phyloP scores from a whole-genome alignment of 2,329 filamentous ascomycete species.

The Arthrobotrys sinensis region DNA sequence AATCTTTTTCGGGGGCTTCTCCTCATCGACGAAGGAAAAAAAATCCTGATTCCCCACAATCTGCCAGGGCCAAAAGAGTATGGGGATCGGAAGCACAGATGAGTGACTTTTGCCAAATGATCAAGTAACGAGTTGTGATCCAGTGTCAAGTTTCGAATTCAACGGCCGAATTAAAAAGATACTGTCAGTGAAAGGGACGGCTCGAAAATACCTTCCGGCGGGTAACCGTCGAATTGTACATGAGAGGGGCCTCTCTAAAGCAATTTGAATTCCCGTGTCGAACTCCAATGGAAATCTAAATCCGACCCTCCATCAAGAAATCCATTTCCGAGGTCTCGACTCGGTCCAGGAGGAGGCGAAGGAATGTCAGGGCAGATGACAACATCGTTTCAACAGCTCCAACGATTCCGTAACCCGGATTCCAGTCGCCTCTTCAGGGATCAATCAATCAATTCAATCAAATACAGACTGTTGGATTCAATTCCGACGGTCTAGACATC shows the following conservation, averaged over 20 bases:
- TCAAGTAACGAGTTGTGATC: slow-evolving; percentile 24
- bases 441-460: slow-evolving; percentile 19
- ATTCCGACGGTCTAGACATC: slow-evolving; percentile 7
- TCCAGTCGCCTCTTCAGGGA: slow-evolving; percentile 31
- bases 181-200: slow-evolving; percentile 17
- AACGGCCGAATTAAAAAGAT: slow-evolving; percentile 27
- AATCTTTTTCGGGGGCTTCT: slow-evolving; percentile 41
- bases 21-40: slow-evolving; percentile 27
- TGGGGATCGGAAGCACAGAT: slow-evolving; percentile 34
- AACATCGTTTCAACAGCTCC: slow-evolving; percentile 49
- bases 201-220: slow-evolving; percentile 52
- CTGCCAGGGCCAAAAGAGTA: slow-evolving; percentile 37
- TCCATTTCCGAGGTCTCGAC: slow-evolving; percentile 33
- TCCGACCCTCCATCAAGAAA: slow-evolving; percentile 15
- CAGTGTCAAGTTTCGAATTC: slow-evolving; percentile 14
- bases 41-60: slow-evolving; percentile 56
- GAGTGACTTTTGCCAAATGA: slow-evolving; percentile 56
- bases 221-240: slow-evolving; percentile 58
- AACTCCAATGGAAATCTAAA: slow-evolving; percentile 30
- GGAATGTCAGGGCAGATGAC: slow-evolving; percentile 51
- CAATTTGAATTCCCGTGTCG: slow-evolving; percentile 40
- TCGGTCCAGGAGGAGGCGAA: slow-evolving; percentile 16
- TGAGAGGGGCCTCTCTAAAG: slow-evolving; percentile 23
- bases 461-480: slow-evolving; percentile 1
- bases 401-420: slow-evolving; percentile 38